These are phyloP conservation scores for Linum lewisii DNA, from an alignment of 345 rosid genomes.

Conservation along the genomic window DNA sequence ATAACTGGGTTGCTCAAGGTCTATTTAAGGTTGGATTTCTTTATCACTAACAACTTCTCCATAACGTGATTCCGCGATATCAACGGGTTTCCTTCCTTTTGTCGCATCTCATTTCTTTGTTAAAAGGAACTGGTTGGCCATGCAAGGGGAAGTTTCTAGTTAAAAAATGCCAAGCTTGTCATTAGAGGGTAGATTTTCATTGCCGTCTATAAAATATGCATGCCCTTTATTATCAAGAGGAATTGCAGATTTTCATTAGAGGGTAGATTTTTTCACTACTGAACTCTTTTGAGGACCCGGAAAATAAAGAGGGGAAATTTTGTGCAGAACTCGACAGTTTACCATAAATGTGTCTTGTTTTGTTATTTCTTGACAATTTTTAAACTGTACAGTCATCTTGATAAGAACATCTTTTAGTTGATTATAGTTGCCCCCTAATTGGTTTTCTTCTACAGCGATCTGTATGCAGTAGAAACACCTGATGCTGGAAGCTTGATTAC, in stretches of 20 bases:
- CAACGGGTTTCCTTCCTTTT: neutral
- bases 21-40: neutral
- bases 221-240: neutral
- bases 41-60: neutral
- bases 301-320: too few species aligned
- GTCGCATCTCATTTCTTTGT: neutral
- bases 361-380: too few species aligned
- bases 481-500: neutral
- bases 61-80: neutral
- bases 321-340: too few species aligned
- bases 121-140: too few species aligned
- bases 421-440: neutral
- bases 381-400: too few species aligned
- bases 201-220: neutral
- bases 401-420: too few species aligned
- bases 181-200: neutral
- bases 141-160: too few species aligned
- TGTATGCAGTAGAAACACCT: neutral
- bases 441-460: neutral
- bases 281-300: too few species aligned
- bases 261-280: too few species aligned
- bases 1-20: neutral
- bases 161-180: too few species aligned
- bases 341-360: too few species aligned
- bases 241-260: neutral